A percentile compares a stretch with the other conserved stretches of the same genome.
Conservation (phyloP, 306 rosid genomes). For the Quercus gilva region DNA sequence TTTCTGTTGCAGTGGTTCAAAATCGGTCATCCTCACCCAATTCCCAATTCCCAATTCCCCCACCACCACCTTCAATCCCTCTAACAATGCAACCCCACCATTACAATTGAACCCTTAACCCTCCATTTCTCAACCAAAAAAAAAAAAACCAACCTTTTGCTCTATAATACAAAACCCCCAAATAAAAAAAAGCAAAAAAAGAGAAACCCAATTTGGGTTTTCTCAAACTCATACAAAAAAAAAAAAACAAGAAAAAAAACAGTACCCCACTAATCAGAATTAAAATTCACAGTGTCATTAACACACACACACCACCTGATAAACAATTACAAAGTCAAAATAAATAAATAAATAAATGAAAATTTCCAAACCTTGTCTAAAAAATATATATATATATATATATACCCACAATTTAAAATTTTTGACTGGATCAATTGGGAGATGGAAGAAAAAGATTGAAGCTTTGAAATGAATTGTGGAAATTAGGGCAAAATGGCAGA, state of each 20-base stretch:
- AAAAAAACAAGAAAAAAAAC: conserved; percentile 8
- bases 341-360: conserved; percentile 31
- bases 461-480: conserved; percentile 22
- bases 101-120: conserved; percentile 23
- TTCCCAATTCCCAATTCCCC: conserved; percentile 10
- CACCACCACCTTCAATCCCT: conserved; percentile 34
- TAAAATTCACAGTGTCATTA: conserved; percentile 35
- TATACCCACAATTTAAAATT: not conserved
- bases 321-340: conserved; percentile 33
- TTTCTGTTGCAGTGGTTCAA: conserved; percentile 85
- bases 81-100: conserved; percentile 24
- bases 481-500: conserved; percentile 17
- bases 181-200: conserved; percentile 38
- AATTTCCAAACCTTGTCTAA: not conserved
- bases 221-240: conserved; percentile 21
- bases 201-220: conserved; percentile 43
- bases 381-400: not conserved
- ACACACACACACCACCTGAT: conserved; percentile 48
- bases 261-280: conserved; percentile 45
- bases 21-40: conserved; percentile 73
- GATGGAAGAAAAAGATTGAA: conserved; percentile 15
- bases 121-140: conserved; percentile 36
- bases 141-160: not conserved
- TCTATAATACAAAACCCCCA: conserved; percentile 40
- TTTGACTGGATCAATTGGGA: conserved; percentile 28